A percentile compares a stretch with the other conserved stretches of the same genome.
phyloP scores from a whole-genome alignment of 2,329 filamentous ascomycete genomes.

The Colletotrichum liaoningense region DNA sequence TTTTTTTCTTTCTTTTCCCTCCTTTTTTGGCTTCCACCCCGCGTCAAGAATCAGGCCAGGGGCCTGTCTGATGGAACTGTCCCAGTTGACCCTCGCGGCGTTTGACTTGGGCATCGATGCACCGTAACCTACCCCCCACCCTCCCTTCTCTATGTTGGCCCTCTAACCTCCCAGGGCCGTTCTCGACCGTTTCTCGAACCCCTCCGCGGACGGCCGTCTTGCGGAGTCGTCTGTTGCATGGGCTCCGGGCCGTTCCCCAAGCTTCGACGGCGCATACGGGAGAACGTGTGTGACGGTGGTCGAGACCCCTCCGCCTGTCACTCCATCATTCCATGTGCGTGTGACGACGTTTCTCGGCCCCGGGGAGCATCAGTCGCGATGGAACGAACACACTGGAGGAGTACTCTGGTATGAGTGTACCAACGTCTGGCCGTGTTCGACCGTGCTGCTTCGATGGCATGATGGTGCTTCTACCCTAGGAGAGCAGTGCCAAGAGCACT shows the following conservation, averaged over 20 bases:
- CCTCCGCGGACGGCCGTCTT: neutral
- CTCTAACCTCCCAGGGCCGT: neutral
- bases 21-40: neutral
- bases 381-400: no score
- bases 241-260: conserved; percentile 1
- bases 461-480: neutral
- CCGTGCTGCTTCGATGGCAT: neutral
- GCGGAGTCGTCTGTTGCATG: neutral
- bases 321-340: neutral
- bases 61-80: neutral
- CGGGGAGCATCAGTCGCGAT: neutral
- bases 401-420: neutral
- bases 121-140: neutral
- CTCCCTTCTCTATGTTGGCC: neutral
- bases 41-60: neutral
- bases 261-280: neutral
- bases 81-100: neutral
- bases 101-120: neutral
- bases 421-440: neutral
- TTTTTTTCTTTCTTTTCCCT: neutral
- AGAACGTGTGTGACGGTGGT: neutral
- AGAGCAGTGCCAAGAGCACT: neutral
- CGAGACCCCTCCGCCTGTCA: neutral
- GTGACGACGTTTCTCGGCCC: no score
- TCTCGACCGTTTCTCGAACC: conserved; percentile 5